Conservation (phyloP, 371 early-diverging fungal species). For the Batkoa obscura region DNA sequence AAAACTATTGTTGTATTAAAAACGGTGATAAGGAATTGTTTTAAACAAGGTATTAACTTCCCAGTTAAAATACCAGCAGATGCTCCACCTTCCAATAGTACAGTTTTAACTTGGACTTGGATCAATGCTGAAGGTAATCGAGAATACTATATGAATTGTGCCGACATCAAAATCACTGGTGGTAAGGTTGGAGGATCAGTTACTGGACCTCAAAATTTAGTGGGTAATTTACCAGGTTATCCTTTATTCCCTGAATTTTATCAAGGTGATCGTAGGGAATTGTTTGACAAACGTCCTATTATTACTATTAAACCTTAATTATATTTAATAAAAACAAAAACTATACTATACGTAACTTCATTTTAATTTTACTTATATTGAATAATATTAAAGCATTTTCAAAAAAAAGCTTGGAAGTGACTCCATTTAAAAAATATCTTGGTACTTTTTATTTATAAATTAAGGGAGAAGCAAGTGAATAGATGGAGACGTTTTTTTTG, state of each 20-base stretch:
- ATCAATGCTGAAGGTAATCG: conserved; percentile 23
- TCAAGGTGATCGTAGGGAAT: neutral
- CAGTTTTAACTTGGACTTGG: conserved; percentile 6
- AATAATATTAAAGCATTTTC: no score
- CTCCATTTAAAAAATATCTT: no score
- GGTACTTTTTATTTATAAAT: no score
- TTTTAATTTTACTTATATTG: no score
- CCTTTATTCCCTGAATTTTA: neutral
- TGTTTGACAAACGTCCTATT: neutral
- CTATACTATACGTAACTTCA: no score
- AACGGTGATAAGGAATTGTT: neutral
- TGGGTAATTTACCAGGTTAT: neutral
- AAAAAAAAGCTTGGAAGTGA: no score
- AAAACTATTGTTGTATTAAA: neutral
- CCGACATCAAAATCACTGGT: conserved; percentile 19
- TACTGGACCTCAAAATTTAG: neutral
- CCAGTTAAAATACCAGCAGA: conserved; percentile 25
- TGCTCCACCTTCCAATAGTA: conserved; percentile 12
- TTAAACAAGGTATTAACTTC: conserved; percentile 13
- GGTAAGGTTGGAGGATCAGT: neutral
- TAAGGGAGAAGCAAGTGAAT: no score
- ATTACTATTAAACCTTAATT: neutral
- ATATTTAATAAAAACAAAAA: neutral
- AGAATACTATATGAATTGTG: conserved; percentile 36
- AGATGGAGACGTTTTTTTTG: no score